Conservation (phyloP, 2,329 filamentous ascomycete species). For the Diaporthe helianthi region DNA sequence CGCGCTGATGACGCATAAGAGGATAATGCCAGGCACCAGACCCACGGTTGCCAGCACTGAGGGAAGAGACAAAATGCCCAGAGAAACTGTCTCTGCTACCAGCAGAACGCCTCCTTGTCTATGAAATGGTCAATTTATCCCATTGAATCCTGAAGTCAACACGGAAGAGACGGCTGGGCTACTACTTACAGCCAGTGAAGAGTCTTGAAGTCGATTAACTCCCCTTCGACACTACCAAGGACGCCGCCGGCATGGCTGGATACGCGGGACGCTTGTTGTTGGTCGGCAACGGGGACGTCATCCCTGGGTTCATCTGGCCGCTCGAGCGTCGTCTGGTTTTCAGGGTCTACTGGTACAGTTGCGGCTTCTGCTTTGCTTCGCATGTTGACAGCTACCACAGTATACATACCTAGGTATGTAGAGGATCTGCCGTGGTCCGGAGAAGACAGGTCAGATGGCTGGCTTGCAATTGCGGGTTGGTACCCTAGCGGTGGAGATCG, state of each 20-base stretch:
- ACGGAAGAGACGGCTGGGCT: not conserved
- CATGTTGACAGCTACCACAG: not conserved
- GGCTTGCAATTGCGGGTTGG: not conserved
- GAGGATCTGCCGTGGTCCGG: not conserved
- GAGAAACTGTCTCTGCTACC: slow-evolving; percentile 12
- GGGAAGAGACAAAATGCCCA: slow-evolving; percentile 16
- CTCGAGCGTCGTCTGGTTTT: not conserved
- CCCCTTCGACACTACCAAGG: slow-evolving; percentile 2
- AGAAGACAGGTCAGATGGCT: slow-evolving; percentile 1
- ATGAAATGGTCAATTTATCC: not conserved
- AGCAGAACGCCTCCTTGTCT: slow-evolving; percentile 18
- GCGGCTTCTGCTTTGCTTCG: not conserved
- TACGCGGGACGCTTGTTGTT: not conserved
- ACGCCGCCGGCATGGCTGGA: slow-evolving; percentile 3
- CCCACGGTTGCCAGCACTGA: slow-evolving; percentile 23
- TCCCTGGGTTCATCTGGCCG: not conserved
- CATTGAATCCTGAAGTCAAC: too few relatives aligned
- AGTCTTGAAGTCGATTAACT: slow-evolving; percentile 18
- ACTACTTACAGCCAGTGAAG: slow-evolving; percentile 11
- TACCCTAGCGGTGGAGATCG: slow-evolving; percentile 10
- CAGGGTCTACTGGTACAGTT: not conserved
- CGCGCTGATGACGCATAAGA: not conserved
- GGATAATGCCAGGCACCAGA: slow-evolving; percentile 14
- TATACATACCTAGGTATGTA: too few relatives aligned
- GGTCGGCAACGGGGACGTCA: not conserved